Evolutionary conservation across 768 basidiomycete genomes (phyloP).

Genomic region (Lentinula edodes): DNA sequence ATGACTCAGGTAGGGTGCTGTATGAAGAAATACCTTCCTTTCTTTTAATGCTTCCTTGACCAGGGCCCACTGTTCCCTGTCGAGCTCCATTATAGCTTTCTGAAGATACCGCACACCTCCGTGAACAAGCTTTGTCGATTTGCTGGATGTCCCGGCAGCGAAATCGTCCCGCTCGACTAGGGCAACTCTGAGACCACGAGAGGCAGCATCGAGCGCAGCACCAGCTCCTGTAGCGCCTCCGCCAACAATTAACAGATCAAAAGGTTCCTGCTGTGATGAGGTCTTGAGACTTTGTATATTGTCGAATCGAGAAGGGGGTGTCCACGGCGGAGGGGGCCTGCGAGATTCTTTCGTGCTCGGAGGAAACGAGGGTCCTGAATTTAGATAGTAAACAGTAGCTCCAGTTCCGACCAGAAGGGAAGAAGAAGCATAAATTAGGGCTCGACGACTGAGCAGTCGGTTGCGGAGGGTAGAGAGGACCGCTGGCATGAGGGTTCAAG

Average conservation of each 20-base stretch:
- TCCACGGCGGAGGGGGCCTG: constrained; percentile 76
- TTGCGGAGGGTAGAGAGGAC: constrained; percentile 1
- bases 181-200: constrained; percentile 86
- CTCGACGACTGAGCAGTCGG: neutral
- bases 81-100: constrained; percentile 92
- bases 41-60: constrained; percentile 95
- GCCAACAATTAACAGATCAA: constrained; percentile 82
- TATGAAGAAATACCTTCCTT: constrained; percentile 88
- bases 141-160: constrained; percentile 86
- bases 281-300: constrained; percentile 58
- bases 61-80: constrained; percentile 95
- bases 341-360: constrained; percentile 57
- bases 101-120: constrained; percentile 97
- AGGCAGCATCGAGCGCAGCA: constrained; percentile 93
- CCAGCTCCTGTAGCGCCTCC: constrained; percentile 97
- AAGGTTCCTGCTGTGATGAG: constrained; percentile 46
- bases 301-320: constrained; percentile 61
- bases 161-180: constrained; percentile 94
- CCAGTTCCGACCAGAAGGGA: constrained; percentile 33
- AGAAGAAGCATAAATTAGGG: constrained; percentile 4
- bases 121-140: constrained; percentile 97
- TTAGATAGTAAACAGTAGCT: constrained; percentile 66
- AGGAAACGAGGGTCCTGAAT: constrained; percentile 68
- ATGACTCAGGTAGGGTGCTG: constrained; percentile 85
- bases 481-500: neutral